Evolutionary conservation across 208 protist species (phyloP).

Genomic region (Trypanosoma rangeli): DNA sequence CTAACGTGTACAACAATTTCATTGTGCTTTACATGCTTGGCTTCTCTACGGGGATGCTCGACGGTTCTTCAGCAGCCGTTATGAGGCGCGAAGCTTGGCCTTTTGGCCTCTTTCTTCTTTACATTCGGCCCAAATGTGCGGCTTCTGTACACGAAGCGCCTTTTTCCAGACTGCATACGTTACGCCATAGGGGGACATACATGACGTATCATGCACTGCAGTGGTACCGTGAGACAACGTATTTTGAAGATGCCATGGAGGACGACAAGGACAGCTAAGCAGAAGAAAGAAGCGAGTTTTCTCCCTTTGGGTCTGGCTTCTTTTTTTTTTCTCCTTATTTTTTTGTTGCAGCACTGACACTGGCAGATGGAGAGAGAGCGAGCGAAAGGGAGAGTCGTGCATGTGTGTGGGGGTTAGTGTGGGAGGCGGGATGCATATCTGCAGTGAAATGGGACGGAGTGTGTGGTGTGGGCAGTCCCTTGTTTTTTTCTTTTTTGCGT

Average conservation of each 20-base stretch:
- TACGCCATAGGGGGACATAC: constrained; percentile 67
- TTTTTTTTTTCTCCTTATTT: constrained; percentile 6
- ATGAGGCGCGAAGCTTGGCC: constrained; percentile 57
- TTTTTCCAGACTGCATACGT: constrained; percentile 61
- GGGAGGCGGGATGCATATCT: too few relatives aligned
- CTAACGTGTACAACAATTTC: constrained; percentile 71
- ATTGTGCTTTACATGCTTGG: constrained; percentile 44
- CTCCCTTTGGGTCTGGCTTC: constrained; percentile 6
- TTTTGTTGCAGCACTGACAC: background rate
- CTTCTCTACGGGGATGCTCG: constrained; percentile 53
- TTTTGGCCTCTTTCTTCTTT: constrained; percentile 49
- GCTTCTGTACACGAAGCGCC: constrained; percentile 61
- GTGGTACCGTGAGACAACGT: constrained; percentile 36
- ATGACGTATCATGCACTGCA: constrained; percentile 60
- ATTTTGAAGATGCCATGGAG: constrained; percentile 80
- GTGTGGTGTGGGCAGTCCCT: too few relatives aligned
- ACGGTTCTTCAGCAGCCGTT: constrained; percentile 37
- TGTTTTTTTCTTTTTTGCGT: background rate
- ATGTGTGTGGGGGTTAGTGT: background rate
- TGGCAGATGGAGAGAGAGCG: background rate
- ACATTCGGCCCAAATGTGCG: constrained; percentile 47
- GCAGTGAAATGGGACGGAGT: too few relatives aligned
- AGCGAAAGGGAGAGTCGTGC: background rate
- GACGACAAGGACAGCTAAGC: constrained; percentile 48
- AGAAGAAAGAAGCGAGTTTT: constrained; percentile 4